A percentile compares a stretch with the other conserved stretches of the same genome.
Conservation (phyloP, 106 monocot species). For the Dendrobium chrysotoxum region DNA sequence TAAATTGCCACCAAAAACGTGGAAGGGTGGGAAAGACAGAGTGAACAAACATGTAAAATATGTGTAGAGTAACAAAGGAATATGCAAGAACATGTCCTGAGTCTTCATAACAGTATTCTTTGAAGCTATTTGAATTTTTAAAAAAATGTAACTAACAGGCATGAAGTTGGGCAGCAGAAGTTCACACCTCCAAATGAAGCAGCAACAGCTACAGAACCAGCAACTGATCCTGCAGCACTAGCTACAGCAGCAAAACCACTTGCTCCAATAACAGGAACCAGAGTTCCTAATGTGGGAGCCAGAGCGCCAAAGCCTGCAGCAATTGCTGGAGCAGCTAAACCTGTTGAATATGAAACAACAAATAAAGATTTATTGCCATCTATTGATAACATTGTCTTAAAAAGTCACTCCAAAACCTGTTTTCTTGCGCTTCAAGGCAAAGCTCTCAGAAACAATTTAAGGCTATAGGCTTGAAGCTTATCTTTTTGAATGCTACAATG, state of each 20-base stretch:
- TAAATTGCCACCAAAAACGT: background rate
- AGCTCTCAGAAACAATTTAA: background rate
- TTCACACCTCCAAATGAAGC: slow-evolving; percentile 91
- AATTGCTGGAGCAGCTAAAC: slow-evolving; percentile 97
- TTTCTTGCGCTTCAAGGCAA: background rate
- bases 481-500: background rate
- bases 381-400: background rate
- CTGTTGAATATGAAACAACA: slow-evolving; percentile 28
- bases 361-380: background rate
- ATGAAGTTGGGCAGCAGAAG: background rate
- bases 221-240: slow-evolving; percentile 88
- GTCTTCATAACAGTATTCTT: background rate
- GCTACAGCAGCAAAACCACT: slow-evolving; percentile 97
- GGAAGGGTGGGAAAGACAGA: background rate
- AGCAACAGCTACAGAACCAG: slow-evolving; percentile 96
- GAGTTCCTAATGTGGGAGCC: slow-evolving; percentile 81
- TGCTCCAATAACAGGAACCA: slow-evolving; percentile 89
- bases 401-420: background rate
- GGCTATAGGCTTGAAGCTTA: background rate
- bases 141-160: background rate
- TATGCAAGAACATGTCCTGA: background rate
- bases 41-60: background rate
- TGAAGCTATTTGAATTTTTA: background rate
- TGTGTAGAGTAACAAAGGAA: background rate
- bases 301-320: slow-evolving; percentile 95